These are phyloP conservation scores for Rutstroemia sydowiana DNA, from an alignment of 2,329 filamentous ascomycete genomes.

Conservation along the genomic window DNA sequence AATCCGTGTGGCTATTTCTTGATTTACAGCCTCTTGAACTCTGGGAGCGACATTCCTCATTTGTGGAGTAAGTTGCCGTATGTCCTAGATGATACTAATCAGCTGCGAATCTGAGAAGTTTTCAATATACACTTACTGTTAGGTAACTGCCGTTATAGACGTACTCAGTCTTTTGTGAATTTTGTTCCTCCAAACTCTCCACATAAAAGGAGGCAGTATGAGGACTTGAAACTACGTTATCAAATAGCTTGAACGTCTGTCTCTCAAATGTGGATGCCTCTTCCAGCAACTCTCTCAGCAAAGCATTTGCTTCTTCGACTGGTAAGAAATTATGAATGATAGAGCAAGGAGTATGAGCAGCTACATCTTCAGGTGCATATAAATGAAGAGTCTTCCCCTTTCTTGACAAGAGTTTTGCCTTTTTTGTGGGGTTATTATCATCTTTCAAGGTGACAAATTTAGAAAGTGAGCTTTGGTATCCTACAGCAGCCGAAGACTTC, in stretches of 20 bases:
- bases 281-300: slow-evolving; percentile 67
- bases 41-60: slow-evolving; percentile 61
- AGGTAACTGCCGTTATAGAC: slow-evolving; percentile 75
- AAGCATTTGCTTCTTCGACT: slow-evolving; percentile 57
- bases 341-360: slow-evolving; percentile 78
- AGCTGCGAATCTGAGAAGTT: neutral
- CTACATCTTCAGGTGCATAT: slow-evolving; percentile 74
- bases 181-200: slow-evolving; percentile 61
- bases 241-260: slow-evolving; percentile 78
- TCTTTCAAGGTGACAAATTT: slow-evolving; percentile 34
- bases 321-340: slow-evolving; percentile 90
- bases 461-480: slow-evolving; percentile 57
- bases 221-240: slow-evolving; percentile 75
- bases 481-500: slow-evolving; percentile 30
- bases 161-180: slow-evolving; percentile 69
- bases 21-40: slow-evolving; percentile 71
- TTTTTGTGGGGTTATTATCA: slow-evolving; percentile 31
- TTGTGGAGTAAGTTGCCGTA: slow-evolving; percentile 68
- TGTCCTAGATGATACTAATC: slow-evolving; percentile 43
- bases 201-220: slow-evolving; percentile 83
- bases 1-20: slow-evolving; percentile 67
- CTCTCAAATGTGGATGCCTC: slow-evolving; percentile 66
- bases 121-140: slow-evolving; percentile 46
- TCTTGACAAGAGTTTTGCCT: slow-evolving; percentile 50
- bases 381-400: slow-evolving; percentile 80